Evolutionary conservation across 2,329 filamentous ascomycete genomes (phyloP).

Genomic region (Aaosphaeria arxii): DNA sequence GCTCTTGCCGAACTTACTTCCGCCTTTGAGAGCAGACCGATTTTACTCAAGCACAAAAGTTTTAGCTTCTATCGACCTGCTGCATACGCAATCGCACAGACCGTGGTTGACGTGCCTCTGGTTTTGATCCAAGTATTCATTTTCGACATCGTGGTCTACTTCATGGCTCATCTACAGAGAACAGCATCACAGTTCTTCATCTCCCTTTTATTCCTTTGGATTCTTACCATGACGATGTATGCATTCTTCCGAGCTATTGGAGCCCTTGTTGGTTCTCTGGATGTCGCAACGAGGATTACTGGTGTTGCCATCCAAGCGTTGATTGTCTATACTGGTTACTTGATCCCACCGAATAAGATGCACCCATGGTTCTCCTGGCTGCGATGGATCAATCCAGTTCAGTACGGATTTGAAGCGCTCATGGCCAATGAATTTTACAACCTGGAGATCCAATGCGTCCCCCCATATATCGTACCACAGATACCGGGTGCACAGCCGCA

Average conservation of each 20-base stretch:
- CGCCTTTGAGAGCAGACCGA: slow-evolving; percentile 61
- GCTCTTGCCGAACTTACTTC: slow-evolving; percentile 60
- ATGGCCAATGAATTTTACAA: slow-evolving; percentile 69
- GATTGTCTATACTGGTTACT: slow-evolving; percentile 39
- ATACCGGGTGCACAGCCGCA: slow-evolving; percentile 44
- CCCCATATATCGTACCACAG: slow-evolving; percentile 56
- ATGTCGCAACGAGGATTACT: slow-evolving; percentile 38
- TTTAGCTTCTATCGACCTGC: slow-evolving; percentile 67
- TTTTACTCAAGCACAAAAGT: slow-evolving; percentile 67
- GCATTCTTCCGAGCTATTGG: slow-evolving; percentile 40
- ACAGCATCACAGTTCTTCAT: slow-evolving; percentile 64
- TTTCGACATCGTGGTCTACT: slow-evolving; percentile 62
- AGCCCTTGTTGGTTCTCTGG: slow-evolving; percentile 32
- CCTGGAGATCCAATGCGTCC: slow-evolving; percentile 53
- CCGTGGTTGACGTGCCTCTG: slow-evolving; percentile 56
- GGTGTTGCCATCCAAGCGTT: slow-evolving; percentile 41
- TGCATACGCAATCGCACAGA: slow-evolving; percentile 58
- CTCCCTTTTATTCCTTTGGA: slow-evolving; percentile 61
- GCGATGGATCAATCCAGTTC: slow-evolving; percentile 53
- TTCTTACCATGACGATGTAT: slow-evolving; percentile 45
- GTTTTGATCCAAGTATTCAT: slow-evolving; percentile 57
- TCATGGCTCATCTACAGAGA: slow-evolving; percentile 56
- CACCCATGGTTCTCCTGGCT: slow-evolving; percentile 41
- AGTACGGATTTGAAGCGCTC: slow-evolving; percentile 67
- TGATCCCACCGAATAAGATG: slow-evolving; percentile 40